phyloP scores from a whole-genome alignment of 805 yeast genomes.

The Saccharomyces kudriavzevii region DNA sequence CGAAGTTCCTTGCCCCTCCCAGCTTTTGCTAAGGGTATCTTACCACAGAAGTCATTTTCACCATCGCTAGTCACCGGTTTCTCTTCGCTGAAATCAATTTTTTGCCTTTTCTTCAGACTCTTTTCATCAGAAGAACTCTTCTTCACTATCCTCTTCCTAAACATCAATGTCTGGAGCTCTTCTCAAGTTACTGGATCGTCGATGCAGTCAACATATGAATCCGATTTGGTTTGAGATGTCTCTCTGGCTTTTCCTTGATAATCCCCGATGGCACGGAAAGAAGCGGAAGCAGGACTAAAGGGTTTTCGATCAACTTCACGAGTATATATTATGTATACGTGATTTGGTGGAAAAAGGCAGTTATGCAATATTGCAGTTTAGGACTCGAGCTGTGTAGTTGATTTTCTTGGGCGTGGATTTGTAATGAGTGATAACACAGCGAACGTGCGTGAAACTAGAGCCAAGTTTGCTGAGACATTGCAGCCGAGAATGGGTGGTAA shows the following conservation, averaged over 20 bases:
- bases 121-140: conserved; percentile 1
- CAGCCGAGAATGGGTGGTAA: conserved; percentile 25
- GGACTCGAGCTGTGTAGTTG: neutral
- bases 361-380: neutral
- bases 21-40: neutral
- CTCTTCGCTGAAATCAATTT: conserved; percentile 2
- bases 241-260: neutral
- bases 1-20: neutral
- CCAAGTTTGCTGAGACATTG: conserved; percentile 22
- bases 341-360: neutral
- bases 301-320: neutral
- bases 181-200: neutral
- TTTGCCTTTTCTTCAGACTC: conserved; percentile 10
- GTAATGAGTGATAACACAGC: conserved; percentile 14
- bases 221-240: neutral
- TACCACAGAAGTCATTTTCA: neutral
- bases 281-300: neutral
- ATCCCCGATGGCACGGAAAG: neutral
- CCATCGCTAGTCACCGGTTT: neutral
- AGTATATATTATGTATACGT: neutral
- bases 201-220: neutral
- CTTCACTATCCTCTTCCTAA: conserved; percentile 18
- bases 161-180: conserved; percentile 10
- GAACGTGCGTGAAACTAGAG: conserved; percentile 21
- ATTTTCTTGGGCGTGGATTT: neutral